Evolutionary conservation across 2,329 filamentous ascomycete species (phyloP).

Genomic region (Fusarium haematococcum): DNA sequence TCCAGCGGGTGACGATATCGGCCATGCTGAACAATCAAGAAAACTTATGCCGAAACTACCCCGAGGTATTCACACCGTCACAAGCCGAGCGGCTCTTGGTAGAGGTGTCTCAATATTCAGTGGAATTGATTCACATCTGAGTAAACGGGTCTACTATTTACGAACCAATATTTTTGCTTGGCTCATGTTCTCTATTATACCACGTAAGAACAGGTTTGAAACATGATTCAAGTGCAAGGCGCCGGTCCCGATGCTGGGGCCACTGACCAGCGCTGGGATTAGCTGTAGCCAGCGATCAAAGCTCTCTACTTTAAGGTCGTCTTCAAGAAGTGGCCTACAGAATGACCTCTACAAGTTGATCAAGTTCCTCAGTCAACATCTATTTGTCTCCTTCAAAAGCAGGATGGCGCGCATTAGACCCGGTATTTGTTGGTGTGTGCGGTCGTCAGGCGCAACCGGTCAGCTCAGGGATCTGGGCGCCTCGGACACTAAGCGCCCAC

Average conservation of each 20-base stretch:
- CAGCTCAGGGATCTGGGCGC: not conserved
- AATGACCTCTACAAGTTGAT: not conserved
- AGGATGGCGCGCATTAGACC: not conserved
- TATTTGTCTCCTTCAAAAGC: not conserved
- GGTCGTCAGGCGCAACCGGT: not conserved
- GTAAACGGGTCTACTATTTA: not conserved
- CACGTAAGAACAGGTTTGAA: not conserved
- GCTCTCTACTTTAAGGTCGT: not conserved
- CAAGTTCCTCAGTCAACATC: not conserved
- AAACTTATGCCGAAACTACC: slow-evolving; percentile 44
- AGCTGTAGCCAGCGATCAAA: not conserved
- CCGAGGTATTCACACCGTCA: slow-evolving; percentile 21
- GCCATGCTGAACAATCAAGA: not conserved
- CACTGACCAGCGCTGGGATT: not conserved
- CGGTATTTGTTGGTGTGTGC: not conserved
- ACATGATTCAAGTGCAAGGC: not conserved
- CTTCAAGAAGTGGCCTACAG: not conserved
- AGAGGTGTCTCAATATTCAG: not conserved
- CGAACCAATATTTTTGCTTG: not conserved
- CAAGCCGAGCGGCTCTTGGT: slow-evolving; percentile 31
- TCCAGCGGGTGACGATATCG: not conserved
- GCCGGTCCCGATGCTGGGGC: not conserved
- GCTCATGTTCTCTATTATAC: not conserved
- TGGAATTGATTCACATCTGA: not conserved
- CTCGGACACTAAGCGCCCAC: not conserved